phyloP scores from a whole-genome alignment of 1,284 basidiomycete species.

The Ceratobasidium sp. region DNA sequence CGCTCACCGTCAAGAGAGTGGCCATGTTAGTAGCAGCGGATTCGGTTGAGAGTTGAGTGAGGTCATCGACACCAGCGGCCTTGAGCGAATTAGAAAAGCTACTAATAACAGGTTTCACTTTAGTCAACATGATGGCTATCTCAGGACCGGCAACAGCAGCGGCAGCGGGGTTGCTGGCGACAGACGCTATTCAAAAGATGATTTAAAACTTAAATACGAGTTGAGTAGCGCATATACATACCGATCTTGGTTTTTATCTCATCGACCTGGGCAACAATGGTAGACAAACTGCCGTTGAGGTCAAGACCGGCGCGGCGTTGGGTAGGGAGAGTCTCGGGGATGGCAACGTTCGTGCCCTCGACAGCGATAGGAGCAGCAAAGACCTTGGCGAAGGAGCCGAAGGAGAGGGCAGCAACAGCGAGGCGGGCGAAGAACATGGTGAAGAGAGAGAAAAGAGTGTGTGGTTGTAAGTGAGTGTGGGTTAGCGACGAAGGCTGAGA shows the following conservation, averaged over 20 bases:
- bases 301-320: not conserved
- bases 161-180: not conserved
- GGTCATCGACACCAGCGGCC: not conserved
- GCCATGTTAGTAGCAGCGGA: conserved; percentile 1
- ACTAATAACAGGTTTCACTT: not conserved
- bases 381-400: conserved; percentile 12
- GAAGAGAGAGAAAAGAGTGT: conserved; percentile 16
- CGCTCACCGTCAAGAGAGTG: not conserved
- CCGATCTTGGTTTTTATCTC: not conserved
- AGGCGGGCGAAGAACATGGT: conserved; percentile 37
- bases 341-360: not conserved
- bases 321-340: not conserved
- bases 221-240: not conserved
- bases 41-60: not conserved
- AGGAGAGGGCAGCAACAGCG: conserved; percentile 34
- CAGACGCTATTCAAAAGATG: not conserved
- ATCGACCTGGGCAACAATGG: not conserved
- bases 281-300: not conserved
- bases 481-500: conserved; percentile 13
- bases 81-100: not conserved
- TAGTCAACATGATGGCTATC: not conserved
- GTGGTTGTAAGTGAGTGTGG: conserved; percentile 12
- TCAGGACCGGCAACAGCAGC: not conserved
- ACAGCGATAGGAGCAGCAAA: conserved; percentile 31
- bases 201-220: not conserved